Evolutionary conservation across 192 early-diverging fungal genomes (phyloP).

Genomic region (Oehlia diaphana): DNA sequence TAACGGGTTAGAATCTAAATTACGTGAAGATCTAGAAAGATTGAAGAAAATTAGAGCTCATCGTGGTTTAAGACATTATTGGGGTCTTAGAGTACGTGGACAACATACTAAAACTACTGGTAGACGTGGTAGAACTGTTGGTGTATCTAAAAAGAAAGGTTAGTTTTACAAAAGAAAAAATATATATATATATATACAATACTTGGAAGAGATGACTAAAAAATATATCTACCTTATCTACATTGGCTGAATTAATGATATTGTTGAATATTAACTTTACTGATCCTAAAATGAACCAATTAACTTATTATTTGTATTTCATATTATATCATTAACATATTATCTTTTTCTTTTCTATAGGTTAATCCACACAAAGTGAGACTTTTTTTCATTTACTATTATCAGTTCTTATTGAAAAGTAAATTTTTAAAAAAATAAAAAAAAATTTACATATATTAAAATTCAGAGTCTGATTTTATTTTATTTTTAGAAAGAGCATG

Average conservation of each 20-base stretch:
- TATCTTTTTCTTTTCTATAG: too few relatives aligned
- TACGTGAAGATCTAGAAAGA: constrained; percentile 98
- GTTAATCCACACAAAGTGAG: too few relatives aligned
- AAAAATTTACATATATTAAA: too few relatives aligned
- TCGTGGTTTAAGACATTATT: constrained; percentile 99
- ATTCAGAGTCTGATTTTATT: neutral
- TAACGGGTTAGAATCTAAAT: constrained; percentile 92
- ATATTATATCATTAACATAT: neutral
- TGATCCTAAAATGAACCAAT: neutral
- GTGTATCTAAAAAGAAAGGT: constrained; percentile 97
- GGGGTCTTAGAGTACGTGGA: constrained; percentile 98
- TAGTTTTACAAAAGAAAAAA: neutral
- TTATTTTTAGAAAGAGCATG: neutral
- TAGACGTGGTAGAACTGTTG: constrained; percentile 92
- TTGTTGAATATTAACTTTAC: neutral
- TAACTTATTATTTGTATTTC: neutral
- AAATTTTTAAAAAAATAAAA: too few relatives aligned
- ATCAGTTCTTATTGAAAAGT: too few relatives aligned
- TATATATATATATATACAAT: too few relatives aligned
- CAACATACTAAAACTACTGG: constrained; percentile 99
- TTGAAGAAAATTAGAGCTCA: constrained; percentile 99
- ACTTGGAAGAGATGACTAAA: neutral
- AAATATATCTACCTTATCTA: neutral
- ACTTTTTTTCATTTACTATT: too few relatives aligned
- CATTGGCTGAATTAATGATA: neutral